Percentiles rank a stretch among this genome's conserved stretches.
Conservation (phyloP, 768 basidiomycete species). For the Ramaria rubella region DNA sequence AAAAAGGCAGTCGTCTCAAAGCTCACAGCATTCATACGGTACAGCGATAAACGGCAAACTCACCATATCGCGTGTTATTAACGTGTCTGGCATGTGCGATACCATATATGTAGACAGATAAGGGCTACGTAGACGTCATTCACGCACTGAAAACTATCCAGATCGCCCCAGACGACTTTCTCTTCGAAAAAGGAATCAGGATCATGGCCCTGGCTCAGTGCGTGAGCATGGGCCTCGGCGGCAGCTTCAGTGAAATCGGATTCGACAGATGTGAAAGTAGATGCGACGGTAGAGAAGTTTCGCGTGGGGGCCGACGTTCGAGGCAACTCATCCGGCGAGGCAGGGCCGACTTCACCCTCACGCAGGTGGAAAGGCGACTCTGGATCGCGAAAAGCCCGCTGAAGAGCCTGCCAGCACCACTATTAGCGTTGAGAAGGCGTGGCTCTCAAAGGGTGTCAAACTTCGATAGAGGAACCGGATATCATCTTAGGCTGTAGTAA, state of each 20-base stretch:
- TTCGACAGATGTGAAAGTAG: neutral
- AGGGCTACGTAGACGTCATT: neutral
- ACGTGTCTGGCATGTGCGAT: constrained; percentile 49
- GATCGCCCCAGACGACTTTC: constrained; percentile 71
- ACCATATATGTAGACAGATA: neutral
- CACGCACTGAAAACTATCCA: constrained; percentile 70
- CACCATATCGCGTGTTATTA: constrained; percentile 71
- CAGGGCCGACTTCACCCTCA: constrained; percentile 53
- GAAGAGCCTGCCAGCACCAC: constrained; percentile 42
- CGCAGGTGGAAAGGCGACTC: constrained; percentile 59
- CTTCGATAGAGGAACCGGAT: constrained; percentile 5
- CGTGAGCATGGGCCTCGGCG: constrained; percentile 36
- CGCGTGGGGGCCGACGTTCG: constrained; percentile 10
- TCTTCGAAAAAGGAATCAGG: constrained; percentile 71
- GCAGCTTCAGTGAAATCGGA: constrained; percentile 12
- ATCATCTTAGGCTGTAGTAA: neutral
- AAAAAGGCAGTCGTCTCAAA: neutral
- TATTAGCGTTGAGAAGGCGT: neutral
- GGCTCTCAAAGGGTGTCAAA: neutral
- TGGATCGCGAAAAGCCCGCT: constrained; percentile 55
- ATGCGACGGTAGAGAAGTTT: neutral
- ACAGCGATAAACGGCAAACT: constrained; percentile 18
- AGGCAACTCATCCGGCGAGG: constrained; percentile 43
- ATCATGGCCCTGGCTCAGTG: constrained; percentile 47
- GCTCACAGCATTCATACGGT: no score